These are phyloP conservation scores for Tetraselmis striata DNA, from an alignment of 139 green algal species.

Conservation along the genomic window DNA sequence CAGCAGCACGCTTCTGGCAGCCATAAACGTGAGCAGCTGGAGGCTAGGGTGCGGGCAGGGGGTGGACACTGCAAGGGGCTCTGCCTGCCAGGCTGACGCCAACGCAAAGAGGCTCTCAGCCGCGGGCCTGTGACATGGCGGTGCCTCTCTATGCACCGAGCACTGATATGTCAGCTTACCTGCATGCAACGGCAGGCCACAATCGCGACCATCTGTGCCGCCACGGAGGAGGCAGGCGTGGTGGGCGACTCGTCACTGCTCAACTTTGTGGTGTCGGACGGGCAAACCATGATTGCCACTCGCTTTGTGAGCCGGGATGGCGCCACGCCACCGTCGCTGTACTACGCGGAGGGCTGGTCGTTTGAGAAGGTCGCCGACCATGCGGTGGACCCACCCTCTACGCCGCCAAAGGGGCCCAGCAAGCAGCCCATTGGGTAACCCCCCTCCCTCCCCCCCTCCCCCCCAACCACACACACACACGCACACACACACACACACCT, in stretches of 20 bases:
- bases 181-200: constrained; percentile 32
- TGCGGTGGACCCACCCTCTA: not conserved
- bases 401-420: not conserved
- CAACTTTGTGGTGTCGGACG: constrained; percentile 90
- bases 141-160: too few relatives aligned
- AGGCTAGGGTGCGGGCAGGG: too few relatives aligned
- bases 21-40: constrained; percentile 60
- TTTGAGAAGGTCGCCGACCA: constrained; percentile 14
- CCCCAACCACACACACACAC: too few relatives aligned
- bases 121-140: too few relatives aligned
- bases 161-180: too few relatives aligned
- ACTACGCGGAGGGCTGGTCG: constrained; percentile 74
- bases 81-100: too few relatives aligned
- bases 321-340: constrained; percentile 65
- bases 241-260: constrained; percentile 60
- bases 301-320: constrained; percentile 61
- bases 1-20: constrained; percentile 58
- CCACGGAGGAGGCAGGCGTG: constrained; percentile 32
- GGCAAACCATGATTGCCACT: constrained; percentile 74
- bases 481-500: too few relatives aligned
- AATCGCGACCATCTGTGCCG: constrained; percentile 37
- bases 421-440: constrained; percentile 1
- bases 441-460: too few relatives aligned
- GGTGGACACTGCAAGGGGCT: too few relatives aligned
- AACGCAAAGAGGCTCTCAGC: too few relatives aligned